phyloP scores from a whole-genome alignment of 2,329 filamentous ascomycete genomes.

The Hirsutella minnesotensis region DNA sequence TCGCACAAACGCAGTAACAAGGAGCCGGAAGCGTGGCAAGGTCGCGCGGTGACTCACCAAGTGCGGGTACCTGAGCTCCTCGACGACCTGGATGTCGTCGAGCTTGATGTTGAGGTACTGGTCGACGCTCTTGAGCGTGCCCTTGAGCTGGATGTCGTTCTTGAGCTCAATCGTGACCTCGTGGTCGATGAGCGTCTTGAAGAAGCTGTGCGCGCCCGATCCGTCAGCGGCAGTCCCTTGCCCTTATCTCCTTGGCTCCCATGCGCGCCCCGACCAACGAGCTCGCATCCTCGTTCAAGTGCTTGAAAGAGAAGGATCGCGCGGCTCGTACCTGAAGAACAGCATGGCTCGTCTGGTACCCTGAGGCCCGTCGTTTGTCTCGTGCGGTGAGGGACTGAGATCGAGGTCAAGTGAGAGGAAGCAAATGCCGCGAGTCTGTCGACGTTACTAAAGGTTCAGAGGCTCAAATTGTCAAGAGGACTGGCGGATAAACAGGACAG shows the following conservation, averaged over 20 bases:
- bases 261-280: too few species aligned
- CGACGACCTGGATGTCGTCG: slow-evolving; percentile 84
- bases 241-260: neutral
- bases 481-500: too few species aligned
- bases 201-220: slow-evolving; percentile 52
- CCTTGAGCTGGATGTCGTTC: slow-evolving; percentile 95
- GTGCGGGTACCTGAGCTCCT: slow-evolving; percentile 91
- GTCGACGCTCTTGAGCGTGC: slow-evolving; percentile 91
- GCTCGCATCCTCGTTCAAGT: too few species aligned
- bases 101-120: slow-evolving; percentile 99
- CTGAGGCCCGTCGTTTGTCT: too few species aligned
- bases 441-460: too few species aligned
- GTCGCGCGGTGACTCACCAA: slow-evolving; percentile 59
- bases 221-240: neutral
- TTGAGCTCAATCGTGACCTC: slow-evolving; percentile 98
- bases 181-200: slow-evolving; percentile 96
- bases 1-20: too few species aligned
- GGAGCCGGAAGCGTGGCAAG: too few species aligned
- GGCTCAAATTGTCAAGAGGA: too few species aligned
- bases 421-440: too few species aligned
- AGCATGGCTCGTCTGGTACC: slow-evolving; percentile 21
- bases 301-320: neutral
- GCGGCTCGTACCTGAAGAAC: slow-evolving; percentile 28
- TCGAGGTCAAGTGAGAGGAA: neutral
- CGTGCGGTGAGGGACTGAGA: neutral